A percentile compares a stretch with the other conserved stretches of the same genome.
Evolutionary conservation across 345 rosid species (phyloP).

Genomic region (Melaleuca quinquenervia): DNA sequence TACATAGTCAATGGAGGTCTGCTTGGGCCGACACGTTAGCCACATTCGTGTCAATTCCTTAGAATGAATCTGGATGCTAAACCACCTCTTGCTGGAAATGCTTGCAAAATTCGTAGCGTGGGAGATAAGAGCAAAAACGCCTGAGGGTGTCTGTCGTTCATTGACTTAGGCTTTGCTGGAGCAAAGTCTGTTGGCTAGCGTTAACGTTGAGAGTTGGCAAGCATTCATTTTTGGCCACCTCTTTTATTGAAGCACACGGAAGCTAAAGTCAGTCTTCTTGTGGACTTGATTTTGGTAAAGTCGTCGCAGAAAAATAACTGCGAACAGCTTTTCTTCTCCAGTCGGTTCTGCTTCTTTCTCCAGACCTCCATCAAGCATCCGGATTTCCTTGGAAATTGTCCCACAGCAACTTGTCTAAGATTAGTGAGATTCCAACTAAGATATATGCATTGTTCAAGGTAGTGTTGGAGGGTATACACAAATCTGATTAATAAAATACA

Average conservation of each 20-base stretch:
- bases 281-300: not conserved
- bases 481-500: too few species aligned
- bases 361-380: not conserved
- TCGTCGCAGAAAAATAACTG: not conserved
- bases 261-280: not conserved
- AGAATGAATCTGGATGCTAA: not conserved
- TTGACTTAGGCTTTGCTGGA: not conserved
- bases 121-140: not conserved
- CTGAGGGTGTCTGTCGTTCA: not conserved
- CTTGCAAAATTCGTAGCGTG: not conserved
- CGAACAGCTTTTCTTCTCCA: not conserved
- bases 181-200: not conserved
- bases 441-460: too few species aligned
- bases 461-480: too few species aligned
- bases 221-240: not conserved
- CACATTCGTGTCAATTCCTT: not conserved
- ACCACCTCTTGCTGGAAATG: not conserved
- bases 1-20: not conserved
- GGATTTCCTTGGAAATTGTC: not conserved
- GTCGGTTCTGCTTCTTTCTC: not conserved
- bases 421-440: not conserved
- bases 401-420: not conserved
- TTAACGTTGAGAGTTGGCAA: not conserved
- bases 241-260: not conserved
- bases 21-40: not conserved